These are phyloP conservation scores for Aspergillus pseudoviridinutans DNA, from an alignment of 2,329 filamentous ascomycete genomes.

Conservation along the genomic window DNA sequence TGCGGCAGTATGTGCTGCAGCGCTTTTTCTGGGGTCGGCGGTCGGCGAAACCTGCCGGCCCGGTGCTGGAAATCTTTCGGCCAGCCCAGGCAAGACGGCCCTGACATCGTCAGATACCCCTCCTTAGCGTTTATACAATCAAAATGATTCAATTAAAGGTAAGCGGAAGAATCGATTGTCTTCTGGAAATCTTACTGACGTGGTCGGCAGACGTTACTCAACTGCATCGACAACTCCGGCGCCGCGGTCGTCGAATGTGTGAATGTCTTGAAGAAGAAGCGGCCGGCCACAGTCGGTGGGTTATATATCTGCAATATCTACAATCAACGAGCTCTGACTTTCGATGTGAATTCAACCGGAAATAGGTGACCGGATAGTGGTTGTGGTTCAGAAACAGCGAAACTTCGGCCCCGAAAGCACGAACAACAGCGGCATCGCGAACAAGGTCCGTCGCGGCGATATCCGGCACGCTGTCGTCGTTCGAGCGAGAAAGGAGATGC, in stretches of 20 bases:
- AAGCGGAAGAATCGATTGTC: neutral
- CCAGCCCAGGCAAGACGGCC: conserved; percentile 2
- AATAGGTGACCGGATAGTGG: conserved; percentile 89
- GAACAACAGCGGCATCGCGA: conserved; percentile 69
- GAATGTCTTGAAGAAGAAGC: conserved; percentile 87
- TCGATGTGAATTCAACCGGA: neutral
- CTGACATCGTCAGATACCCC: neutral
- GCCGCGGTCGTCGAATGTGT: conserved; percentile 96
- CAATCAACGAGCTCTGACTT: neutral
- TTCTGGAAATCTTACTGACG: conserved; percentile 11
- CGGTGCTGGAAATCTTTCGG: conserved; percentile 19
- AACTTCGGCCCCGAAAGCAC: conserved; percentile 68
- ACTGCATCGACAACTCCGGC: conserved; percentile 99
- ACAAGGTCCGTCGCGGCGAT: conserved; percentile 95
- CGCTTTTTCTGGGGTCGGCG: conserved; percentile 15
- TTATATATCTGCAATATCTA: neutral
- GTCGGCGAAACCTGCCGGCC: conserved; percentile 24
- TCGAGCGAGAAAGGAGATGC: conserved; percentile 80
- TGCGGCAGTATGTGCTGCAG: too few species aligned
- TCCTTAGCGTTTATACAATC: conserved; percentile 31
- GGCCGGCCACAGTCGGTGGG: conserved; percentile 78
- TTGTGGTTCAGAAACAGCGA: conserved; percentile 95
- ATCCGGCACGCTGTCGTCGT: conserved; percentile 95
- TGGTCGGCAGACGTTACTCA: conserved; percentile 74
- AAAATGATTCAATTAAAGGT: conserved; percentile 92